phyloP scores from a whole-genome alignment of 345 rosid genomes.

The Hibiscus trionum region DNA sequence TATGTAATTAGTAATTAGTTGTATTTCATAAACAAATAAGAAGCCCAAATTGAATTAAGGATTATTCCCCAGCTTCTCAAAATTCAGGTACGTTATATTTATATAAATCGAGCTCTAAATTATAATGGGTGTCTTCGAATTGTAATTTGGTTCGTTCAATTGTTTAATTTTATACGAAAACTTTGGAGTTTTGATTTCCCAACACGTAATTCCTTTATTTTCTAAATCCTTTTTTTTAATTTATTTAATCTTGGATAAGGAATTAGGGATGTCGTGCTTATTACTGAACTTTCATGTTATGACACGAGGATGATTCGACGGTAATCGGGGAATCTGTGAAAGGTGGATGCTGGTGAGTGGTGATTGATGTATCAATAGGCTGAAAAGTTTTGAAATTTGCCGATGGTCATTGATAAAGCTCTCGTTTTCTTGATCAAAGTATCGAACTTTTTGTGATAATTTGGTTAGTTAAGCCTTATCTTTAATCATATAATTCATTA shows the following conservation, averaged over 20 bases:
- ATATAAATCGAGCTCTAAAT: no score
- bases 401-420: slow-evolving; percentile 1
- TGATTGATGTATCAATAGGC: background rate
- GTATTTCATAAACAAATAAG: no score
- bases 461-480: background rate
- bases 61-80: no score
- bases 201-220: background rate
- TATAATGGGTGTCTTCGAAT: no score
- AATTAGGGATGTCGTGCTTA: background rate
- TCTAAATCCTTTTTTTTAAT: background rate
- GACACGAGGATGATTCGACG: no score
- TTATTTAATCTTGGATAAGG: background rate
- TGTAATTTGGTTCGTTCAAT: no score
- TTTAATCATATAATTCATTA: slow-evolving; percentile 2
- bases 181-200: background rate
- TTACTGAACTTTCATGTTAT: background rate
- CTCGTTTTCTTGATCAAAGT: no score
- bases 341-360: background rate
- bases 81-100: no score
- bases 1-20: no score
- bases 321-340: background rate
- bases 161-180: no score
- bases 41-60: no score
- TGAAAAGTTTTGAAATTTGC: background rate
- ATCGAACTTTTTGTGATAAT: no score